phyloP scores from a whole-genome alignment of 2,329 filamentous ascomycete species.

The Sclerotinia sclerotiorum region DNA sequence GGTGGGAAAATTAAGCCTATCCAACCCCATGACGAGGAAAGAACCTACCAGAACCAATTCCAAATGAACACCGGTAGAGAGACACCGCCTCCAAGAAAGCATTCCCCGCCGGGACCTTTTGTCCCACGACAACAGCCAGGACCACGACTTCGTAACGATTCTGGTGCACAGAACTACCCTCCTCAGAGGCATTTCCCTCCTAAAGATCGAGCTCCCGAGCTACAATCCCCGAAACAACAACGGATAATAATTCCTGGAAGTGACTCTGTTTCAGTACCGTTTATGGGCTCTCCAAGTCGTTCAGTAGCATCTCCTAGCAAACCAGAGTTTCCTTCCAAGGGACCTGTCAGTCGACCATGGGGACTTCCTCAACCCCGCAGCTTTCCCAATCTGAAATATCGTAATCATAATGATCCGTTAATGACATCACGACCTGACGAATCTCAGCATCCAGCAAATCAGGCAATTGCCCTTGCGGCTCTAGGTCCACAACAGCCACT shows the following conservation, averaged over 20 bases:
- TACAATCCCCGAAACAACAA: conserved; percentile 21
- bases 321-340: conserved; percentile 14
- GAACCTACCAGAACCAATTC: conserved; percentile 78
- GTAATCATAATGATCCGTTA: conserved; percentile 33
- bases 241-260: conserved; percentile 29
- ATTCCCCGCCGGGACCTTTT: conserved; percentile 35
- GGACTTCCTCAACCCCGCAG: conserved; percentile 27
- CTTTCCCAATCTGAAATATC: conserved; percentile 32
- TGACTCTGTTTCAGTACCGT: conserved; percentile 30
- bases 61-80: conserved; percentile 77
- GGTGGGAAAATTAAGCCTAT: conserved; percentile 71
- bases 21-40: conserved; percentile 78
- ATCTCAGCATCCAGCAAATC: conserved; percentile 37
- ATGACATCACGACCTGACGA: conserved; percentile 36
- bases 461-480: not conserved
- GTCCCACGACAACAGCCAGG: conserved; percentile 37
- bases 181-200: conserved; percentile 47
- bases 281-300: conserved; percentile 34
- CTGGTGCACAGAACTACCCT: conserved; percentile 47
- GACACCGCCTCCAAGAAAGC: conserved; percentile 49
- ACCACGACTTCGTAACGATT: conserved; percentile 48
- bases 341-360: conserved; percentile 20
- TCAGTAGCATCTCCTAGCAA: conserved; percentile 27
- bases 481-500: conserved; percentile 13
- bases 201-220: conserved; percentile 32